These are phyloP conservation scores for Inga oerstediana DNA, from an alignment of 306 rosid species.

Conservation along the genomic window DNA sequence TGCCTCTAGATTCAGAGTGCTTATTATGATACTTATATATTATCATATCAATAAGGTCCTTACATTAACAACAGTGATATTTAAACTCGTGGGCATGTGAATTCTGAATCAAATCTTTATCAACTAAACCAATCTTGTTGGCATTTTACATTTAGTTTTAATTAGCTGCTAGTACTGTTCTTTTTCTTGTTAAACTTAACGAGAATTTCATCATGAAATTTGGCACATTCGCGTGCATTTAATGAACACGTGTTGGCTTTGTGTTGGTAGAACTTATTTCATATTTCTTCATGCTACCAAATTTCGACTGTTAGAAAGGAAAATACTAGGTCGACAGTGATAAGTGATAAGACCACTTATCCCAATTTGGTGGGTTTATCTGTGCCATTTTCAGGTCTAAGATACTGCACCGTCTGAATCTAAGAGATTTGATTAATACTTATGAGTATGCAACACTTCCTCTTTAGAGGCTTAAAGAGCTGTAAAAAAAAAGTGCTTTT, in stretches of 20 bases:
- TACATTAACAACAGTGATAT: too few relatives aligned
- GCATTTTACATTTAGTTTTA: too few relatives aligned
- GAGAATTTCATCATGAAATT: background rate
- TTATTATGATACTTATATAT: too few relatives aligned
- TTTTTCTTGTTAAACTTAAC: background rate
- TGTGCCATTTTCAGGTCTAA: background rate
- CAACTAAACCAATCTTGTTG: too few relatives aligned
- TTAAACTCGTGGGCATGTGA: too few relatives aligned
- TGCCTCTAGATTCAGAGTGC: too few relatives aligned
- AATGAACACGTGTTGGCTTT: background rate
- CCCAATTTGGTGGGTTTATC: background rate
- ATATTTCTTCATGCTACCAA: background rate
- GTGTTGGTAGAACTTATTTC: background rate
- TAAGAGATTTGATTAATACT: background rate
- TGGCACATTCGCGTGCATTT: background rate
- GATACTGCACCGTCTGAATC: constrained; percentile 5
- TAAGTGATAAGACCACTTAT: background rate
- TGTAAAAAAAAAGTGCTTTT: background rate
- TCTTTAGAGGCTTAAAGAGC: background rate
- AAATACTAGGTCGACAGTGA: background rate
- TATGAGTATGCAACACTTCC: background rate
- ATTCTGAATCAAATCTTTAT: too few relatives aligned
- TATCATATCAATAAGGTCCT: rapidly evolving
- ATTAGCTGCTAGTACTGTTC: background rate
- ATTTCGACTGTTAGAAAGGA: background rate